phyloP scores from a whole-genome alignment of 2,329 filamentous ascomycete genomes.

The Penicillium sp. region DNA sequence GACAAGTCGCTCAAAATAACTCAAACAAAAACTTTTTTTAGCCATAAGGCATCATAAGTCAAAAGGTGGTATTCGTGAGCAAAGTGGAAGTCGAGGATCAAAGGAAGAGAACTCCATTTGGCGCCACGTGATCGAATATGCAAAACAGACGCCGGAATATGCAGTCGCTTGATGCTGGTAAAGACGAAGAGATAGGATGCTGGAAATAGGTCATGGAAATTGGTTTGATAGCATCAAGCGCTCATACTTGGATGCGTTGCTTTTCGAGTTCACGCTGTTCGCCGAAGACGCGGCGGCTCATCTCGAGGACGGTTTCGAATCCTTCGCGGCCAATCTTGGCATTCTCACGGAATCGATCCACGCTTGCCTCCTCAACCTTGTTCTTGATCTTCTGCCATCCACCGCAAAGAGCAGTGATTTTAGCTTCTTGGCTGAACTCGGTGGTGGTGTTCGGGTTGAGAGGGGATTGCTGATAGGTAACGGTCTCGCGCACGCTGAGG shows the following conservation, averaged over 20 bases:
- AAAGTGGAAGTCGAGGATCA: constrained; percentile 5
- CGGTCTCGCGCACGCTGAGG: constrained; percentile 88
- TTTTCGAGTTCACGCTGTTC: constrained; percentile 72
- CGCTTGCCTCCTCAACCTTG: constrained; percentile 87
- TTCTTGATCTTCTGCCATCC: constrained; percentile 98
- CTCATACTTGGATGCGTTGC: constrained; percentile 41
- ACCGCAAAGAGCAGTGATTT: constrained; percentile 90
- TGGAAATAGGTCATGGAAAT: not conserved
- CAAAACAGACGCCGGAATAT: constrained; percentile 30
- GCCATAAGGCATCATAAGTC: constrained; percentile 8
- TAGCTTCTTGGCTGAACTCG: constrained; percentile 81
- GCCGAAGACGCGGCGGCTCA: constrained; percentile 86
- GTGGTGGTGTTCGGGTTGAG: constrained; percentile 59
- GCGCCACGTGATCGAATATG: constrained; percentile 25
- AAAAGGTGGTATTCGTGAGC: constrained; percentile 11
- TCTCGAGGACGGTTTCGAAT: constrained; percentile 90
- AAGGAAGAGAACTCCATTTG: constrained; percentile 24
- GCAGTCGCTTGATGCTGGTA: constrained; percentile 32
- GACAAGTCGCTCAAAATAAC: constrained; percentile 12
- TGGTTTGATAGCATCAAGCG: not conserved
- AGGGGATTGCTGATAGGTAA: constrained; percentile 70
- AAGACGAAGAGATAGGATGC: constrained; percentile 10
- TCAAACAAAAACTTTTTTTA: constrained; percentile 12
- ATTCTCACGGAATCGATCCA: constrained; percentile 88
- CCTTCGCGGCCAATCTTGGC: constrained; percentile 86